Evolutionary conservation across 2,329 filamentous ascomycete genomes (phyloP).

Genomic region (Trichoderma polysporum): DNA sequence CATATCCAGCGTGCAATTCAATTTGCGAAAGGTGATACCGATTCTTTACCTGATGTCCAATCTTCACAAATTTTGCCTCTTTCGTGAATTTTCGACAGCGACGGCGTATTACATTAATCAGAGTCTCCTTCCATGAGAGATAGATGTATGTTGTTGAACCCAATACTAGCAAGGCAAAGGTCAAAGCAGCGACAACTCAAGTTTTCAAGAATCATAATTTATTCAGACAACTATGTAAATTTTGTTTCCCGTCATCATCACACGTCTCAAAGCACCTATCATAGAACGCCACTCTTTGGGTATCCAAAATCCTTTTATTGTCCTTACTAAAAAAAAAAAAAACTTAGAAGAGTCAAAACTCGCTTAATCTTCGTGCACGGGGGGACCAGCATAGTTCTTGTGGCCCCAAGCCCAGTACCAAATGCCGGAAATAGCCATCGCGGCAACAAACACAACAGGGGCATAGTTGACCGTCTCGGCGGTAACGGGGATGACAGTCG

Average conservation of each 20-base stretch:
- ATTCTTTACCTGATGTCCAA: not conserved
- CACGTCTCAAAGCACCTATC: not conserved
- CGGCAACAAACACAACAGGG: constrained; percentile 69
- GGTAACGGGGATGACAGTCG: constrained; percentile 60
- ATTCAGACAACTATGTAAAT: constrained; percentile 7
- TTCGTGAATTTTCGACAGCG: not conserved
- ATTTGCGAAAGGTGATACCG: not conserved
- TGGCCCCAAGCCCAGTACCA: constrained; percentile 73
- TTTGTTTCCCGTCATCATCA: constrained; percentile 7
- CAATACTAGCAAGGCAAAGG: not conserved
- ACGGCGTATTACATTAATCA: not conserved
- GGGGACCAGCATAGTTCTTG: constrained; percentile 66
- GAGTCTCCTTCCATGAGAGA: not conserved
- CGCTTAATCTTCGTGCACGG: constrained; percentile 42
- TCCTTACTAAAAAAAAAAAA: not conserved
- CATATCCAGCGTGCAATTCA: not conserved
- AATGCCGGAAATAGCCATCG: constrained; percentile 56
- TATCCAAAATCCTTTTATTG: constrained; percentile 2
- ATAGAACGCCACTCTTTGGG: constrained; percentile 8
- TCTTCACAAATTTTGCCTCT: not conserved
- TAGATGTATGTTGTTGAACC: not conserved
- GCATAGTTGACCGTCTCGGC: constrained; percentile 67
- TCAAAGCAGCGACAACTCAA: not conserved
- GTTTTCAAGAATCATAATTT: not conserved
- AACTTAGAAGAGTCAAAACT: not conserved